phyloP scores from a whole-genome alignment of 2,329 filamentous ascomycete species.

The Periconia digitata region DNA sequence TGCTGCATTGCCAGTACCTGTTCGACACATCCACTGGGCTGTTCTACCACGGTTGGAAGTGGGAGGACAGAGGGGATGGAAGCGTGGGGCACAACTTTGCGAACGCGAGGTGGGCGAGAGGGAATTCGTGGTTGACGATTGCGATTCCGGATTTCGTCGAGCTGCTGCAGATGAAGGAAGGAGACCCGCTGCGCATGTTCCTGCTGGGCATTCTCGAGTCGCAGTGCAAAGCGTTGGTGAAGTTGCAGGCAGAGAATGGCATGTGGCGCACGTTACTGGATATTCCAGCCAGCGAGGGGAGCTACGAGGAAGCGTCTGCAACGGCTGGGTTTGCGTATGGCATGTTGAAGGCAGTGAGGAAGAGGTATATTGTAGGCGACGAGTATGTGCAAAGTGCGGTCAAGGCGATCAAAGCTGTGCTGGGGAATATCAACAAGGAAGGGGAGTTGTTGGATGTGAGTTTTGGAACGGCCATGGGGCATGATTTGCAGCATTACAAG shows the following conservation, averaged over 20 bases:
- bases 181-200: conserved; percentile 63
- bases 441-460: conserved; percentile 75
- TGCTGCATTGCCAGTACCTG: conserved; percentile 77
- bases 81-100: conserved; percentile 59
- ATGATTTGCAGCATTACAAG: conserved; percentile 73
- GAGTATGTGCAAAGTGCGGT: conserved; percentile 64
- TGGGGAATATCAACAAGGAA: conserved; percentile 64
- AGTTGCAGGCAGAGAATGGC: conserved; percentile 62
- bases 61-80: conserved; percentile 60
- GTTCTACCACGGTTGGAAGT: conserved; percentile 83
- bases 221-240: conserved; percentile 66
- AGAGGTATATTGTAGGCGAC: conserved; percentile 67
- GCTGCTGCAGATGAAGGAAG: conserved; percentile 61
- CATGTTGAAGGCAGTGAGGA: conserved; percentile 71
- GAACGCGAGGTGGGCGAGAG: conserved; percentile 58
- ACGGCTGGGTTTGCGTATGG: conserved; percentile 82
- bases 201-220: conserved; percentile 66
- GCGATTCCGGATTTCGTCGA: conserved; percentile 82
- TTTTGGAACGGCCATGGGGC: conserved; percentile 79
- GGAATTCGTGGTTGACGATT: conserved; percentile 77
- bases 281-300: conserved; percentile 64
- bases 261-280: conserved; percentile 77
- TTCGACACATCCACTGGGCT: conserved; percentile 71
- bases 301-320: conserved; percentile 75
- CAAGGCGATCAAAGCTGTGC: conserved; percentile 66